A percentile compares a stretch with the other conserved stretches of the same genome.
phyloP scores from a whole-genome alignment of 2,329 filamentous ascomycete genomes.

The Byssothecium circinans region DNA sequence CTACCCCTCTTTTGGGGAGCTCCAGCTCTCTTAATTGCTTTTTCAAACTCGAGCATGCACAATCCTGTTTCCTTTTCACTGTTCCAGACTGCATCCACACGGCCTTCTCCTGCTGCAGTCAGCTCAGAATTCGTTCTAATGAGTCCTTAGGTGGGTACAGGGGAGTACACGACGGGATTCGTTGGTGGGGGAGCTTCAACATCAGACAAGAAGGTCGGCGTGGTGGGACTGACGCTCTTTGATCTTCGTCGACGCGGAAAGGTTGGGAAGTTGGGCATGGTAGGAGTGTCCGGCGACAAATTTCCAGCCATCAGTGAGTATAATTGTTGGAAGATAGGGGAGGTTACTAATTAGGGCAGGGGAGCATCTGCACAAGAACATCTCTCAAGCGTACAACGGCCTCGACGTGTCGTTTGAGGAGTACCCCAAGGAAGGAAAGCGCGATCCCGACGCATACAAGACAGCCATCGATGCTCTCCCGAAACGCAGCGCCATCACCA shows the following conservation, averaged over 20 bases:
- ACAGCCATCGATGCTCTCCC: conserved; percentile 79
- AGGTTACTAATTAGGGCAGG: conserved; percentile 52
- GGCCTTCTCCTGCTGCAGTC: no score
- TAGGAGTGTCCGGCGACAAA: conserved; percentile 83
- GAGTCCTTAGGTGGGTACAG: conserved; percentile 69
- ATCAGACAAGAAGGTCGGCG: conserved; percentile 95
- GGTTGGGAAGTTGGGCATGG: conserved; percentile 84
- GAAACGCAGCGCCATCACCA: conserved; percentile 85
- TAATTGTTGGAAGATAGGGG: neutral
- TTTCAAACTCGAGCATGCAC: conserved; percentile 11
- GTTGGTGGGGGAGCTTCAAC: conserved; percentile 80
- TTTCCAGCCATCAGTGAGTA: conserved; percentile 84
- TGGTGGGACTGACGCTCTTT: conserved; percentile 87
- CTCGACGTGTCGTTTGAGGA: conserved; percentile 85
- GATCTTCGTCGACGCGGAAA: conserved; percentile 87
- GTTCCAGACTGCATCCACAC: conserved; percentile 8
- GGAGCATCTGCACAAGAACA: conserved; percentile 84
- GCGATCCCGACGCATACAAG: conserved; percentile 84
- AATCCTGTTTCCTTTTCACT: conserved; percentile 7
- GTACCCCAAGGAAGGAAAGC: conserved; percentile 72
- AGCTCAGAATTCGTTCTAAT: no score
- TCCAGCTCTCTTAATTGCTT: conserved; percentile 7
- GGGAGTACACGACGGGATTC: conserved; percentile 96
- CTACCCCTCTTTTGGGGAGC: conserved; percentile 14
- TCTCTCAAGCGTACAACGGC: conserved; percentile 82